Evolutionary conservation across 2,329 filamentous ascomycete genomes (phyloP), one percentile per base, ranked within the genome.

Genomic region (Trichoderma simmonsii): DNA sequence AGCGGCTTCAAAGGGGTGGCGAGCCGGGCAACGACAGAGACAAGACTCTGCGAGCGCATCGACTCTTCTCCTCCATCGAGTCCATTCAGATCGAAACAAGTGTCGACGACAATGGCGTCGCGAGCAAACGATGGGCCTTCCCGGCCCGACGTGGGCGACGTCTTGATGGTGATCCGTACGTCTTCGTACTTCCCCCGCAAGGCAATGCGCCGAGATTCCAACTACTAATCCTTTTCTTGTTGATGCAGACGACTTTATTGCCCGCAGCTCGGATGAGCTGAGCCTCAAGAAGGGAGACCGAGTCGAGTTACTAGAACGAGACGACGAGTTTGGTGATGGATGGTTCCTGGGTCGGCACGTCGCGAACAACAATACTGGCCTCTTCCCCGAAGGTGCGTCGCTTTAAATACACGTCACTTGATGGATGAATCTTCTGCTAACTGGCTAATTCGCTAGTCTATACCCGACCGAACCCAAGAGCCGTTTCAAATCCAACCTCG

Each of bases 201-300:
- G 21, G 21, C 30, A 56, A 26, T 66, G 63, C 63, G 48, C 43
- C 30, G n/a, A 59, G 15, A 54, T 72, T 64, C 73, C 74, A 14
- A 75, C 73, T 34, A 74, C 73, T 39, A n/a, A 68, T 73, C 59
- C 56, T 51, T 57, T 67, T 28, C 32, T 12, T 57, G 51, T 12
- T 57, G 54, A 51, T 71, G 59, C 72, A 97, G 94, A 99, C 83
- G 94, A 98, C 83, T 98, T 99, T 81, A 86, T 91, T 76, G 95
- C 95, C 72, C 91, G 96, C 76, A 97, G 94, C 81, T 92, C 93
- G 72, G 96, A 99, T 83, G 96, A 99, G 86, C 87, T 99, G 79
- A 97, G 90, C 77, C 86, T 99, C 75, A 86, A 89, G 70, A 97
- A 97, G 79, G 95, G 93, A 77, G 93, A 96, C 78, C 90, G 92